Evolutionary conservation across 164 flowering plant species (phyloP), one percentile per base, ranked within the genome.

Genomic region (Saururus chinensis): DNA sequence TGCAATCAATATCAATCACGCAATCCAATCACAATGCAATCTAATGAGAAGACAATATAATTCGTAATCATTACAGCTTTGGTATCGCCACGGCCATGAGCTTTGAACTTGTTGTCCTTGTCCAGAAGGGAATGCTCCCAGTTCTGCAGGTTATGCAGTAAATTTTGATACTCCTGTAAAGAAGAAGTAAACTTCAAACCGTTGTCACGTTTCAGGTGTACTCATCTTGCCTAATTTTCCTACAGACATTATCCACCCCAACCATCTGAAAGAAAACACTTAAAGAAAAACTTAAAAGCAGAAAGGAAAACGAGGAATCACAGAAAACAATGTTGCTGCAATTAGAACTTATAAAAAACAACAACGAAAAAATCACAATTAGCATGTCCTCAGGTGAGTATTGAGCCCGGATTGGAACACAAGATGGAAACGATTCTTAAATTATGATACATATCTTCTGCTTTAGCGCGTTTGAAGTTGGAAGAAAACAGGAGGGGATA

Each of bases 131-230:
- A 75, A 62, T 71, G 70, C 60, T 92, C 98, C 96, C 93, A 89
- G 62, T 82, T 88, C 75, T 92, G 91, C 77, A 92, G 80, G 71
- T 87, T 82, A 79, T 74, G 84, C 77, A 89, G 71, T 71, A 92
- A 77, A 54, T 88, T 96, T 74, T 85, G 81, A 72, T 85, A 84
- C 67, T 86, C 83, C 98, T 88, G 79, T 59, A 30, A 67, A 35
- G 17, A 66, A 57, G 42, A 62, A 5, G 56, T 53, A 57, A 37
- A 14, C 14, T 23, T 55, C 70, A 41, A 56, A 25, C n/a, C 56
- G 62, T 51, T 41, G 21, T 17, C n/a, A 14, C 13, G 7, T 40
- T 20, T 23, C 22, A 53, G 19, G 22, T n/a, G n/a, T 19, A 23
- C 40, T 9, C n/a, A 30, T 21, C 22, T 53, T 51, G 35, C 20